phyloP scores from a whole-genome alignment of 225 moss, liverwort and hornwort species.

The Sphagnum tenellum region DNA sequence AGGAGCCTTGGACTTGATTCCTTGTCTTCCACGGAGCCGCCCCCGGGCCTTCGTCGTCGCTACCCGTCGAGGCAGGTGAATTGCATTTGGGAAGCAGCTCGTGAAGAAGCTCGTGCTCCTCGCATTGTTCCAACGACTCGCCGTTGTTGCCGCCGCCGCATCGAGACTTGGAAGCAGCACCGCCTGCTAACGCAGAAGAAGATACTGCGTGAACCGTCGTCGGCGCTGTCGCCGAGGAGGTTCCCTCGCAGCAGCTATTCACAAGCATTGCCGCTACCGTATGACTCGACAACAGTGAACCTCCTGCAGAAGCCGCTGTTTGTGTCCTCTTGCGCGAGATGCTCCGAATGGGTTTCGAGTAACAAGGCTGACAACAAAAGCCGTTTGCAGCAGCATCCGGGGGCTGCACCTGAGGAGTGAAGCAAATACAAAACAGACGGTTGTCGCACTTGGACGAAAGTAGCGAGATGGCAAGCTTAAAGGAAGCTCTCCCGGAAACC shows the following conservation, averaged over 20 bases:
- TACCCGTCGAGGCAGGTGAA: constrained; percentile 55
- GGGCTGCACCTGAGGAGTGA: constrained; percentile 55
- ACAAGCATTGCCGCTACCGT: constrained; percentile 42
- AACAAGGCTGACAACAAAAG: constrained; percentile 72
- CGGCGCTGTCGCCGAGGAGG: constrained; percentile 10
- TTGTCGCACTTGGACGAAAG: constrained; percentile 98
- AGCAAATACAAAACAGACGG: constrained; percentile 90
- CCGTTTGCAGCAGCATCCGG: constrained; percentile 22
- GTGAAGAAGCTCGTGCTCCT: no score
- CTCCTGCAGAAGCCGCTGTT: not conserved
- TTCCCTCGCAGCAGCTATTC: constrained; percentile 50
- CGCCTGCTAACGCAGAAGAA: constrained; percentile 14
- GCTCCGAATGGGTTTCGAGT: constrained; percentile 96
- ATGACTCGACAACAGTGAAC: constrained; percentile 22
- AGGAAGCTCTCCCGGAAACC: constrained; percentile 93
- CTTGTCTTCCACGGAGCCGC: constrained; percentile 34
- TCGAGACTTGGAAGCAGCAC: no score
- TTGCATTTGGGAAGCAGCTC: constrained; percentile 28
- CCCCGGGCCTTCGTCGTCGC: constrained; percentile 53
- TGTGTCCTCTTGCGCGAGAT: constrained; percentile 96
- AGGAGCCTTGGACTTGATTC: constrained; percentile 53
- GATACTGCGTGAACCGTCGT: constrained; percentile 7
- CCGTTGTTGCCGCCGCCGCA: no score
- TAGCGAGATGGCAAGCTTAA: constrained; percentile 93
- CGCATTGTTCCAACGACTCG: no score